Conservation (phyloP, 352 stramenopile species). For the Globisporangium yorkense region DNA sequence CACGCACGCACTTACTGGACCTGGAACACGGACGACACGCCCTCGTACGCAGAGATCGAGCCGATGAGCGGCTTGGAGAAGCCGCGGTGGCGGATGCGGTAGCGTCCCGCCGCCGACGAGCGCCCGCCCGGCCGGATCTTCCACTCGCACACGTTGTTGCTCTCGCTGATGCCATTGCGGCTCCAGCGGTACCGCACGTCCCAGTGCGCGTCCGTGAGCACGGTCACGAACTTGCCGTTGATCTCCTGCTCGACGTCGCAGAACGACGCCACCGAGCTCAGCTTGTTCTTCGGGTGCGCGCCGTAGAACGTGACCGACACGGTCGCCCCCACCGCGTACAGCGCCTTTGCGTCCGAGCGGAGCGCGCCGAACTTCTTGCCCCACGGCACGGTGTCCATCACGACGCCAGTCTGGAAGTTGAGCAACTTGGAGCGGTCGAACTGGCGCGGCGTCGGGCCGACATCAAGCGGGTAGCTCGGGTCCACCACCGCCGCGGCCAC, state of each 20-base stretch:
- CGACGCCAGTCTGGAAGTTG: constrained; percentile 34
- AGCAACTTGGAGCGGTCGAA: constrained; percentile 26
- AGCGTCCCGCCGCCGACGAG: constrained; percentile 28
- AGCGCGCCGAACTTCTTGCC: constrained; percentile 21
- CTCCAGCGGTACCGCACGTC: constrained; percentile 42
- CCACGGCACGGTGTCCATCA: constrained; percentile 20
- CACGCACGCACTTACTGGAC: constrained; percentile 7
- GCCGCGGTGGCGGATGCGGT: constrained; percentile 41
- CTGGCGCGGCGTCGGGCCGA: constrained; percentile 31
- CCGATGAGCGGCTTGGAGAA: constrained; percentile 33
- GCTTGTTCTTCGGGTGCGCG: constrained; percentile 41
- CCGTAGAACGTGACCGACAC: constrained; percentile 33
- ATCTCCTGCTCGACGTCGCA: constrained; percentile 38
- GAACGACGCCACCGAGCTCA: constrained; percentile 34
- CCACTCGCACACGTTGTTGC: constrained; percentile 43
- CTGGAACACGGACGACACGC: constrained; percentile 23
- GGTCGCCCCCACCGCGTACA: constrained; percentile 26
- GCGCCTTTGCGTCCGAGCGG: constrained; percentile 15
- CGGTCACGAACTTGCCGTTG: constrained; percentile 11
- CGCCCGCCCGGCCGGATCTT: constrained; percentile 24
- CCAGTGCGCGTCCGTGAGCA: constrained; percentile 53
- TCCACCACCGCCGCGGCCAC: constrained; percentile 27
- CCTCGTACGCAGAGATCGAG: constrained; percentile 22
- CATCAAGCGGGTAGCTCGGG: constrained; percentile 19
- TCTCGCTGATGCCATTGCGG: constrained; percentile 21